Evolutionary conservation across 2,329 filamentous ascomycete genomes (phyloP), one percentile per base, ranked within the genome.

Genomic region (Stachybotrys elegans): DNA sequence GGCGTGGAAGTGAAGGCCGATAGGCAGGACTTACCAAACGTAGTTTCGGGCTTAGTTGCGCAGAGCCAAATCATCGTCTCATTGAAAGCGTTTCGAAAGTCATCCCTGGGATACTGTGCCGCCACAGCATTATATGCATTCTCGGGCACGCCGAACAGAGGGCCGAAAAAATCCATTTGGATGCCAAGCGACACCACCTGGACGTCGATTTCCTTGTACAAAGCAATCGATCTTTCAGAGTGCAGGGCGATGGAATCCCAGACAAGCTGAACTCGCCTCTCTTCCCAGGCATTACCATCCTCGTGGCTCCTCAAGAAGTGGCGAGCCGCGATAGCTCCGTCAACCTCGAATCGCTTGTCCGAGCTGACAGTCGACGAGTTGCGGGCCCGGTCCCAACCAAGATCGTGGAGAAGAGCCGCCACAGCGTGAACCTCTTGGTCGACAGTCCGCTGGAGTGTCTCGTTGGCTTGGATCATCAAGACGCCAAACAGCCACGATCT

Each of bases 261-360:
- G 9, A 40, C 25, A 8, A 73, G 58, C 54, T 76, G 71, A 4
- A 68, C 47, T 4, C 67, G 59, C 23, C 63, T 59, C 22, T 65
- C 56, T 38, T 69, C 62, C 68, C 69, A 73, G 6, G 50, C 43
- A n/a, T 44, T 43, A 16, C 48, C 49, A 42, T 61, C 40, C 32
- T 19, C 29, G 12, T 55, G 46, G 13, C 32, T 42, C 25, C 42
- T 44, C 38, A 73, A 42, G 44, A 73, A 73, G 1, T 63, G 54
- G 1, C 67, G 55, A 1, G 72, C 68, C 3, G 62, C 67, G 43
- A 70, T 65, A 8, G 71, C 72, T 13, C 72, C 67, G 51, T 76
- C 72, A 20, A 76, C 69, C 47, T 77, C 72, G 53, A 76, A 76
- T 8, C 71, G 65, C 19, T 13, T 40, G 54, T 75, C 70, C 2